phyloP scores from a whole-genome alignment of 2,329 filamentous ascomycete genomes.

The Stromatinia cepivora region DNA sequence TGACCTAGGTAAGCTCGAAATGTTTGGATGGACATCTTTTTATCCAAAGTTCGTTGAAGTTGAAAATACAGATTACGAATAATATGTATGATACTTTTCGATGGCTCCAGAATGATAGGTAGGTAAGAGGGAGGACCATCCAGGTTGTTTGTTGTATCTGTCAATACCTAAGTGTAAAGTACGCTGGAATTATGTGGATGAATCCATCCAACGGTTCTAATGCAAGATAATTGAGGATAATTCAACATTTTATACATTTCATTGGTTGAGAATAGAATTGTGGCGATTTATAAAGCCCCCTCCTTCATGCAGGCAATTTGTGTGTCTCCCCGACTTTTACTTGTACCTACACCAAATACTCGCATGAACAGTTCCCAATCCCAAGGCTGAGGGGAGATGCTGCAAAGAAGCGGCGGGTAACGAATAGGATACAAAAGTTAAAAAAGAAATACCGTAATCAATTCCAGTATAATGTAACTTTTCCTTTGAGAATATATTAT shows the following conservation, averaged over 20 bases:
- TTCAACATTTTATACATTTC: not conserved
- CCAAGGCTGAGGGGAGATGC: conserved; percentile 15
- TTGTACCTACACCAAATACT: not conserved
- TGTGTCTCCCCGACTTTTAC: not conserved
- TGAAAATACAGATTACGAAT: not conserved
- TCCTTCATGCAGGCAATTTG: conserved; percentile 5
- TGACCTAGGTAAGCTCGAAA: not conserved
- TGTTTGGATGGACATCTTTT: not conserved
- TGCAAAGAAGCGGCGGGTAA: not conserved
- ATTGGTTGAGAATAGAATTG: not conserved
- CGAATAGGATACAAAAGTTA: not conserved
- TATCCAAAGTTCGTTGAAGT: not conserved
- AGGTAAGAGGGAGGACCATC: too few relatives aligned
- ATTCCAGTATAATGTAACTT: not conserved
- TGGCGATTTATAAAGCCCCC: conserved; percentile 8
- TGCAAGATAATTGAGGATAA: not conserved
- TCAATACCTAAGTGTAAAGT: too few relatives aligned
- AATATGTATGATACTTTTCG: too few relatives aligned
- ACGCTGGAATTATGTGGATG: too few relatives aligned
- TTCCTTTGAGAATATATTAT: not conserved
- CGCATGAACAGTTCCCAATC: conserved; percentile 10
- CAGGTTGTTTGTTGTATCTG: too few relatives aligned
- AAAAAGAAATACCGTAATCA: not conserved
- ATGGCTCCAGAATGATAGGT: not conserved
- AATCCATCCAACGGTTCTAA: not conserved